Evolutionary conservation across 2,329 filamentous ascomycete genomes (phyloP).

Genomic region (Fusarium subglutinans): DNA sequence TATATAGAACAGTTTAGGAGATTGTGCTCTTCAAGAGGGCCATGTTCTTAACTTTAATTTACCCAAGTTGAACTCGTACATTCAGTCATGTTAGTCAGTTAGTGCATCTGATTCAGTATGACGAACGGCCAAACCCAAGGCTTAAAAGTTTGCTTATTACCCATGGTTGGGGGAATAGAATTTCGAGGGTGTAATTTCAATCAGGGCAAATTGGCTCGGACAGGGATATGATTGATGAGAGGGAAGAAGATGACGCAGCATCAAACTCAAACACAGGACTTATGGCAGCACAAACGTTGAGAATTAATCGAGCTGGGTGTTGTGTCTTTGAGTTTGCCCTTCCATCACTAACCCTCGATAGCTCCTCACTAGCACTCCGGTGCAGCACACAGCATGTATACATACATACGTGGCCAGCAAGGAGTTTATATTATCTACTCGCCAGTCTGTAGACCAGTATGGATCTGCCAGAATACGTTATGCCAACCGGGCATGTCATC

Average conservation of each 20-base stretch:
- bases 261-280: not conserved
- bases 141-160: not conserved
- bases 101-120: not conserved
- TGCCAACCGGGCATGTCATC: not conserved
- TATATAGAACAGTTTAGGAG: slow-evolving; percentile 32
- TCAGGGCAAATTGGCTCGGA: not conserved
- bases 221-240: not conserved
- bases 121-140: no score
- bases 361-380: slow-evolving; percentile 1
- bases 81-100: not conserved
- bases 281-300: not conserved
- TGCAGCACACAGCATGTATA: not conserved
- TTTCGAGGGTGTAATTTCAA: not conserved
- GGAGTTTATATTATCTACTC: not conserved
- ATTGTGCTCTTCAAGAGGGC: not conserved
- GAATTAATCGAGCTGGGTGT: not conserved
- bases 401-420: not conserved
- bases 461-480: not conserved
- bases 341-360: slow-evolving; percentile 1
- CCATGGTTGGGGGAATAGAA: not conserved
- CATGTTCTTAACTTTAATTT: not conserved
- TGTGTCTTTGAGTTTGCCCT: slow-evolving; percentile 13
- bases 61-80: not conserved
- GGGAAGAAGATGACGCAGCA: not conserved
- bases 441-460: not conserved